Conservation (phyloP, 2,329 filamentous ascomycete genomes). For the Colletotrichum sp. region DNA sequence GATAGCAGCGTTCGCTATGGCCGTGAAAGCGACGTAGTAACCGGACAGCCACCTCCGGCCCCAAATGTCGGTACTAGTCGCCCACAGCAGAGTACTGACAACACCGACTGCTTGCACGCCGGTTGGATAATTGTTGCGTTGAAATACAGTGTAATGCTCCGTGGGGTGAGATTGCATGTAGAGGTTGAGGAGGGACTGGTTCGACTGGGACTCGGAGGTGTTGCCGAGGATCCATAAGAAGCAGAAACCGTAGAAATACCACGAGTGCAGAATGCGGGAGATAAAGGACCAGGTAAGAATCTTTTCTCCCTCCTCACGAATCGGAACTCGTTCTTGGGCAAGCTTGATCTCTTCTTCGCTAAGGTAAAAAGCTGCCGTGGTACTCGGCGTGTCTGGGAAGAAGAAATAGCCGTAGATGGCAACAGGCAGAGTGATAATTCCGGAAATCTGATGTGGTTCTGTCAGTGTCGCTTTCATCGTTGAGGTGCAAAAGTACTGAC, state of each 20-base stretch:
- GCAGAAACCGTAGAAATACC: conserved; percentile 2
- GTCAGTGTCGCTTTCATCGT: not conserved
- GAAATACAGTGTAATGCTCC: not conserved
- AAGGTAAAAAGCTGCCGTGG: not conserved
- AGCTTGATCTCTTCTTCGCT: conserved; percentile 1
- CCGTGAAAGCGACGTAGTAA: not conserved
- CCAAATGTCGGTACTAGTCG: not conserved
- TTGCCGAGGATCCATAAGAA: not conserved
- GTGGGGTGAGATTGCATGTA: not conserved
- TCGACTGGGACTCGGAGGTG: not conserved
- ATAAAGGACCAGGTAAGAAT: not conserved
- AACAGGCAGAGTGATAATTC: not conserved
- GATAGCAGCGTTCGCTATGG: not conserved
- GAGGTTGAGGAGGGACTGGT: not conserved
- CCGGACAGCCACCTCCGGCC: not conserved
- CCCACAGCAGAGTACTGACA: not conserved
- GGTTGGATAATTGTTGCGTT: conserved; percentile 1
- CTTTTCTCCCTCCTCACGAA: not conserved
- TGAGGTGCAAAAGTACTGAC: not conserved
- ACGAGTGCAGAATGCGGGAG: not conserved
- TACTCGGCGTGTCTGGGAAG: not conserved
- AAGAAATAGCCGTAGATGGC: not conserved
- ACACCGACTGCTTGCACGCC: not conserved
- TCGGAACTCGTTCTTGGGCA: not conserved
- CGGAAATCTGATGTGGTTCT: not conserved